Conservation (phyloP, 257 asterid genomes). For the Solanum dulcamara region DNA sequence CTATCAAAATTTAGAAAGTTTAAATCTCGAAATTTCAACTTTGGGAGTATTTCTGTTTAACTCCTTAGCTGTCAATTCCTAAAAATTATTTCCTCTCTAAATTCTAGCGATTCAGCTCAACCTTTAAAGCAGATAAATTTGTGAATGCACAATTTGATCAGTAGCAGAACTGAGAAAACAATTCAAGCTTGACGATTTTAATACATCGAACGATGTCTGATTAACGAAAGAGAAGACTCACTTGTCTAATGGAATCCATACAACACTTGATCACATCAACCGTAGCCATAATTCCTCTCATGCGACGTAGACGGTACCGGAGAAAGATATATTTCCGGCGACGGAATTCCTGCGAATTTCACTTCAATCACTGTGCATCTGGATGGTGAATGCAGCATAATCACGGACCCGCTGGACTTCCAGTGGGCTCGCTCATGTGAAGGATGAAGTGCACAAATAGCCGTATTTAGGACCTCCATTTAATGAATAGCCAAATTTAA, state of each 20-base stretch:
- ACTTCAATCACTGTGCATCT: neutral
- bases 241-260: conserved; percentile 82
- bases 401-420: neutral
- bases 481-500: neutral
- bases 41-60: too few species aligned
- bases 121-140: neutral
- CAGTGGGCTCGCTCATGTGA: neutral
- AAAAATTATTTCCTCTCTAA: neutral
- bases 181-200: neutral
- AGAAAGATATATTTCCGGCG: neutral
- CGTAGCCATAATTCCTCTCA: conserved; percentile 30
- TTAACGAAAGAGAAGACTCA: conserved; percentile 1
- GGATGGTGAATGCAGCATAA: neutral
- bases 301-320: neutral
- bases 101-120: neutral
- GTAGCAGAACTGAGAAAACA: neutral
- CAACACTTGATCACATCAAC: conserved; percentile 85
- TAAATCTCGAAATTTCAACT: too few species aligned
- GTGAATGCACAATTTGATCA: neutral
- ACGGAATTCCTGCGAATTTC: neutral
- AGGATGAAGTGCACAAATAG: neutral
- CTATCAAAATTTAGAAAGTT: too few species aligned
- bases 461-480: neutral
- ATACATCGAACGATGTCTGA: neutral
- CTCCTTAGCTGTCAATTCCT: neutral